Base-by-base conservation (phyloP, 139 green algal species). In the Chlamydomonas incerta region DNA sequence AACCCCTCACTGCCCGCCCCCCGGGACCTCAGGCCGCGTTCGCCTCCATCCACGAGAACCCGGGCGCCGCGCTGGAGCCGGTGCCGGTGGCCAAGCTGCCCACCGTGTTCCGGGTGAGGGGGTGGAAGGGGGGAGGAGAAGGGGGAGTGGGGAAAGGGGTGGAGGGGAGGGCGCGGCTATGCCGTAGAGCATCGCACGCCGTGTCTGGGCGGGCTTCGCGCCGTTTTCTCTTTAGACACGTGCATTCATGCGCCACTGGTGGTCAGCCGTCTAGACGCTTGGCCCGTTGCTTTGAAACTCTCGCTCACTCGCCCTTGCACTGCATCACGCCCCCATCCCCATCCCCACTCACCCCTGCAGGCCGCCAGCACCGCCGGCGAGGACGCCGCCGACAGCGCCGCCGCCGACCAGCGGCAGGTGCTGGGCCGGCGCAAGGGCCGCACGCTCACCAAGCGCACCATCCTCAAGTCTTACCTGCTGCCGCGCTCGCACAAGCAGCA, bases 401-500 rank as follows among this genome's bases (percentile, higher is more conserved):
- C 34, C 29, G 26, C 63, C 34, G 70, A 90, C 28, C 93, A 96
- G 87, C 87, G 91, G 82, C 46, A 85, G 37, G 94, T 97, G 89
- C 89, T 98, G 75, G 63, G 58, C 60, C 89, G 92, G 66, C 93
- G 96, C 47, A 87, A 89, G 21, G 96, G 95, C 46, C 81, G 72
- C 67, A 95, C 94, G 29, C 92, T 99, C 46, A 95, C 90, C 23
- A 87, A 90, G 24, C 91, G 92, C 67, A 97, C 95, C 82, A 99
- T 99, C 89, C 93, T 99, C 67, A 99, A 98, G 88, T 92, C 87
- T 23, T 96, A 94, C 86, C 70, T 92, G 46, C 82, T 90, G 66
- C 73, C 80, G 18, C 20, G 4, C 60, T 18, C 62, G 37, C 33
- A n/a, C 11, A 8, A 13, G 4, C 52, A n/a, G n/a, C n/a, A n/a